Evolutionary conservation across 2,329 filamentous ascomycete species (phyloP).

Genomic region (Helminthosporium solani): DNA sequence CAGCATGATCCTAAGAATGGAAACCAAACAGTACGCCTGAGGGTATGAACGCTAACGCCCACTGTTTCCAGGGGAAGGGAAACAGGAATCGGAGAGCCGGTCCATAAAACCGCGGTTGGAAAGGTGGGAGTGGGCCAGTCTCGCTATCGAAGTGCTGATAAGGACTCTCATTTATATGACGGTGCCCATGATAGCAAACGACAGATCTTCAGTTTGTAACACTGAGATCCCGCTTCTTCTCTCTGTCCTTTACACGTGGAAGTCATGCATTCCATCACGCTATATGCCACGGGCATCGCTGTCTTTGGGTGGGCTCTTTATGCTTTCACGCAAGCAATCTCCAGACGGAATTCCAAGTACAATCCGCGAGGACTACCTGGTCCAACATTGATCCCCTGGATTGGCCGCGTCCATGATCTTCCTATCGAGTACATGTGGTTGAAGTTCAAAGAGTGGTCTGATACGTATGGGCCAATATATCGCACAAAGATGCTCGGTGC

Average conservation of each 20-base stretch:
- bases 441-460: conserved; percentile 50
- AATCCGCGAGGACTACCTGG: conserved; percentile 43
- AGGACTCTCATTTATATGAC: conserved; percentile 4
- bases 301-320: conserved; percentile 41
- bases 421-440: conserved; percentile 50
- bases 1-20: background rate
- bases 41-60: background rate
- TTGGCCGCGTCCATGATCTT: conserved; percentile 40
- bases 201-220: background rate
- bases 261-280: conserved; percentile 45
- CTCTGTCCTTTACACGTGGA: background rate
- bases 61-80: background rate
- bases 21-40: background rate
- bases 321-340: conserved; percentile 35
- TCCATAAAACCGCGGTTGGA: background rate
- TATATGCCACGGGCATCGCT: conserved; percentile 40
- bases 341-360: conserved; percentile 40
- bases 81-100: conserved; percentile 1
- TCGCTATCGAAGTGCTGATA: background rate
- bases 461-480: conserved; percentile 39
- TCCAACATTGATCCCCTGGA: conserved; percentile 41
- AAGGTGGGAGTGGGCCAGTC: too few relatives aligned
- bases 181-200: background rate
- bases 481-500: conserved; percentile 43
- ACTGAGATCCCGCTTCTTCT: conserved; percentile 1